These are phyloP conservation scores for Pythium aphanidermatum DNA, from an alignment of 352 stramenopile species.

Conservation along the genomic window DNA sequence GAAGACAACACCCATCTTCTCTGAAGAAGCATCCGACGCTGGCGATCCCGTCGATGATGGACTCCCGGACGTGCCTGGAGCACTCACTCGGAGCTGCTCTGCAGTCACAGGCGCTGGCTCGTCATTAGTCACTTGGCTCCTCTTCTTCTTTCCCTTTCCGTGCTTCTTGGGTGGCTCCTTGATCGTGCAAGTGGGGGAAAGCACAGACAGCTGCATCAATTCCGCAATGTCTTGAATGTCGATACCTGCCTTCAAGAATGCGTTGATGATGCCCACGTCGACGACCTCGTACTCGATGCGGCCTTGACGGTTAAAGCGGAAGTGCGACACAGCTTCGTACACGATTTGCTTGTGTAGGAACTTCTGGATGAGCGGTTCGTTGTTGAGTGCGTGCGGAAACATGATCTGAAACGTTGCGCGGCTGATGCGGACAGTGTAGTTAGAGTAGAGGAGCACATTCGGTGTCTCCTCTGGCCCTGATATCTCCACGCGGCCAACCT, in stretches of 20 bases:
- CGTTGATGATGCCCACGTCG: conserved; percentile 7
- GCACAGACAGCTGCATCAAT: neutral
- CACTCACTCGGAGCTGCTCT: no score
- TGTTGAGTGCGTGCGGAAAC: conserved; percentile 9
- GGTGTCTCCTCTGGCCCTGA: neutral
- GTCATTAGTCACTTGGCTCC: no score
- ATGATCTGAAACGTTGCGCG: conserved; percentile 9
- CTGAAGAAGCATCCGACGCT: no score
- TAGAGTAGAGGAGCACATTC: conserved; percentile 1
- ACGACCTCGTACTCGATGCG: neutral
- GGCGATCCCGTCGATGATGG: no score
- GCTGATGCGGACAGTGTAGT: conserved; percentile 7
- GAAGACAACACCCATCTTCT: no score
- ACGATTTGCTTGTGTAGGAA: conserved; percentile 8
- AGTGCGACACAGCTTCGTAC: conserved; percentile 1
- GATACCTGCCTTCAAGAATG: neutral
- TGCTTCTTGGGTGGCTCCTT: no score
- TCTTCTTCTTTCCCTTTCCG: no score
- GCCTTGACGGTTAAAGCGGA: conserved; percentile 9
- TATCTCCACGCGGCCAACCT: no score
- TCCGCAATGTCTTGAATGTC: neutral
- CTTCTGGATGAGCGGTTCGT: conserved; percentile 10
- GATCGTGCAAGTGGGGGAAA: neutral
- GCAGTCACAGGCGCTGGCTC: no score
- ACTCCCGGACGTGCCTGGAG: no score